phyloP scores from a whole-genome alignment of 148 eudicot genomes.

The Euryodendron excelsum region DNA sequence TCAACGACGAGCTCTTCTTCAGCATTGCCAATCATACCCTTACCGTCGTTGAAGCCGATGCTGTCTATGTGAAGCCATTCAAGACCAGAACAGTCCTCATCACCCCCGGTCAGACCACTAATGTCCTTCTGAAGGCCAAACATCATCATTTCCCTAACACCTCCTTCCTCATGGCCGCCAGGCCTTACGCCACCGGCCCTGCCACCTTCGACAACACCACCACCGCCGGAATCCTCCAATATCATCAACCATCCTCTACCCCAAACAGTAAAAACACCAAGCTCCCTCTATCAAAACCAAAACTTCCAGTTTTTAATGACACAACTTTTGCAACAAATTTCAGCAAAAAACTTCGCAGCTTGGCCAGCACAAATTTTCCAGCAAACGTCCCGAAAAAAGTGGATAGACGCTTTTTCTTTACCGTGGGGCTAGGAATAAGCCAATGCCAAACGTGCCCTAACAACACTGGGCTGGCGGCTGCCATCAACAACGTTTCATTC shows the following conservation, averaged over 20 bases:
- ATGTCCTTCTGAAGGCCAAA: conserved; percentile 27
- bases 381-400: conserved; percentile 20
- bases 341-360: conserved; percentile 8
- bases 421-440: conserved; percentile 13
- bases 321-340: conserved; percentile 13
- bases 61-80: conserved; percentile 25
- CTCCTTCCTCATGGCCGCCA: conserved; percentile 22
- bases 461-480: conserved; percentile 37
- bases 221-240: conserved; percentile 19
- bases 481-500: conserved; percentile 57
- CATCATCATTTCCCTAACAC: conserved; percentile 18
- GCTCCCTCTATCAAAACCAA: conserved; percentile 10
- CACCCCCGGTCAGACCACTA: conserved; percentile 35
- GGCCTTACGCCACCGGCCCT: conserved; percentile 27
- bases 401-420: conserved; percentile 13
- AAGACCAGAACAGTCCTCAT: conserved; percentile 20
- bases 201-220: conserved; percentile 26
- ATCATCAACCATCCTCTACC: conserved; percentile 11
- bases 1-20: conserved; percentile 30
- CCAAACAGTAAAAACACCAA: not conserved
- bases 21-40: conserved; percentile 28
- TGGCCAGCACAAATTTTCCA: conserved; percentile 14
- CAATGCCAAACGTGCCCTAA: conserved; percentile 40
- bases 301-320: conserved; percentile 13
- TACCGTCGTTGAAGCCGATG: conserved; percentile 27